These are phyloP conservation scores for Arthroderma sp. DNA, from an alignment of 2,329 filamentous ascomycete species.

Conservation along the genomic window DNA sequence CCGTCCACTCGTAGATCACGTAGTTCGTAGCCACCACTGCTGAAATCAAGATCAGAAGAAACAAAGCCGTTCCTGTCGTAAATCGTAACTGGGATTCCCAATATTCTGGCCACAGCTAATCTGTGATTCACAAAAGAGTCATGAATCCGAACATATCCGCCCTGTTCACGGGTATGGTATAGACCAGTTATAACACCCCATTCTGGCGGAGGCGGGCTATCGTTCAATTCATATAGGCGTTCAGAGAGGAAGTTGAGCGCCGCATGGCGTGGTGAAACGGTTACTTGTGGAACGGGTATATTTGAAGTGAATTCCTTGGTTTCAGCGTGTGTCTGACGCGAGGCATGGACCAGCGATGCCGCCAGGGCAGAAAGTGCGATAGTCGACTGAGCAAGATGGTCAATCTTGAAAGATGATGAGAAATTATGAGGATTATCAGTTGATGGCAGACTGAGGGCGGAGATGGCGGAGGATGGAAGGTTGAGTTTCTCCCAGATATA, in stretches of 20 bases:
- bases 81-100: slow-evolving; percentile 22
- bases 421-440: slow-evolving; percentile 11
- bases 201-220: slow-evolving; percentile 18
- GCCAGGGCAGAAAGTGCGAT: slow-evolving; percentile 40
- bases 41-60: too few species aligned
- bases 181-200: slow-evolving; percentile 40
- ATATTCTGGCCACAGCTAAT: slow-evolving; percentile 29
- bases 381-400: slow-evolving; percentile 38
- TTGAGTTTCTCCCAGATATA: slow-evolving; percentile 2
- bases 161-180: slow-evolving; percentile 36
- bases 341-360: slow-evolving; percentile 35
- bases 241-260: slow-evolving; percentile 43
- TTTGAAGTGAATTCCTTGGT: not conserved
- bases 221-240: slow-evolving; percentile 34
- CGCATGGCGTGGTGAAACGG: slow-evolving; percentile 35
- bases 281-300: slow-evolving; percentile 24
- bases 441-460: not conserved
- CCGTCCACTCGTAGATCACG: slow-evolving; percentile 15
- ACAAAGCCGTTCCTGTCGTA: too few species aligned
- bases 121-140: slow-evolving; percentile 42
- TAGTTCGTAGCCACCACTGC: too few species aligned
- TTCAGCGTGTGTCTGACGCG: slow-evolving; percentile 15
- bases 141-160: slow-evolving; percentile 40
- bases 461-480: slow-evolving; percentile 2
- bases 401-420: slow-evolving; percentile 44